A percentile compares a stretch with the other conserved stretches of the same genome.
phyloP scores from a whole-genome alignment of 2,329 filamentous ascomycete genomes.

The Drechslera avenae region DNA sequence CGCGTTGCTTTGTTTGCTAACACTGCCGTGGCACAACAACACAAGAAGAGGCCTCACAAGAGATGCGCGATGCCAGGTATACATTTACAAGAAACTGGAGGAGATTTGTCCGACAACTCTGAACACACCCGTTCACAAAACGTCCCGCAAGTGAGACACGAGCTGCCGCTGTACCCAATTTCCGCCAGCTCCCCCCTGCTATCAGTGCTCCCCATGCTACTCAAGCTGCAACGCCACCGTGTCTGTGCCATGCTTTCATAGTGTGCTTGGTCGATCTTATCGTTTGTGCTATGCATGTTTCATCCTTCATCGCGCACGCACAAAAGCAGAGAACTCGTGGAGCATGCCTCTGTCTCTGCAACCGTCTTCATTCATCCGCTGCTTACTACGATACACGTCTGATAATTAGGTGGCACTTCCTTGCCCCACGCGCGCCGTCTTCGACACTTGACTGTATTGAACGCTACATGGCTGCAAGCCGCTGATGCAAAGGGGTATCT shows the following conservation, averaged over 20 bases:
- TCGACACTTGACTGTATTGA: slow-evolving; percentile 6
- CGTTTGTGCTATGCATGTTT: slow-evolving; percentile 7
- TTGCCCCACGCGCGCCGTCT: slow-evolving; percentile 1
- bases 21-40: slow-evolving; percentile 5
- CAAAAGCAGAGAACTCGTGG: background rate
- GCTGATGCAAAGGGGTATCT: slow-evolving; percentile 32
- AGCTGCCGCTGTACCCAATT: slow-evolving; percentile 14
- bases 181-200: slow-evolving; percentile 16
- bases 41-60: background rate
- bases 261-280: slow-evolving; percentile 1
- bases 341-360: background rate
- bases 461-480: slow-evolving; percentile 22
- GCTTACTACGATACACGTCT: background rate
- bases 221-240: slow-evolving; percentile 7
- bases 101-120: slow-evolving; percentile 6
- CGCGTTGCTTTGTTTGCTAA: slow-evolving; percentile 16
- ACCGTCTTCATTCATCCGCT: slow-evolving; percentile 1
- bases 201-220: slow-evolving; percentile 8
- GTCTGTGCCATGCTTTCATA: slow-evolving; percentile 7
- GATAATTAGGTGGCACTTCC: slow-evolving; percentile 5
- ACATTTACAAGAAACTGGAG: background rate
- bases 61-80: background rate
- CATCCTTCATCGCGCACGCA: slow-evolving; percentile 1
- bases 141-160: slow-evolving; percentile 14
- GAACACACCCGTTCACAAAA: slow-evolving; percentile 7